Conservation (phyloP, 768 basidiomycete species). For the Mycena rosella region DNA sequence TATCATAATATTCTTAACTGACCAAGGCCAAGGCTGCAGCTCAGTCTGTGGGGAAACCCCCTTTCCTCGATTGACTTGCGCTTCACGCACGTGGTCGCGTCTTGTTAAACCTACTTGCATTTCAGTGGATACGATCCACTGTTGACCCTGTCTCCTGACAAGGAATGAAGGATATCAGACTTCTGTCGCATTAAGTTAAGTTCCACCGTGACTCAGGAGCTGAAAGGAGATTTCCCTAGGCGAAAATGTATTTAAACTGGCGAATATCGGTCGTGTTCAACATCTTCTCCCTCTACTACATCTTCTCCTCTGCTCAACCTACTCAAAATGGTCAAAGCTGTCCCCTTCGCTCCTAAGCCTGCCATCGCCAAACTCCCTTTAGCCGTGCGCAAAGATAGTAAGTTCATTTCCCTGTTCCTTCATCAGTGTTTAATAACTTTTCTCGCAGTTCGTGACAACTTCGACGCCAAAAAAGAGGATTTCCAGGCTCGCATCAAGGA, state of each 20-base stretch:
- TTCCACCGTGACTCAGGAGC: constrained; percentile 6
- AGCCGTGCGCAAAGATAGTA: constrained; percentile 53
- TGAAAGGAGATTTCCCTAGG: neutral
- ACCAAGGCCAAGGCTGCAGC: neutral
- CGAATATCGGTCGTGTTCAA: neutral
- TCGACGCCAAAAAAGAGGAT: constrained; percentile 50
- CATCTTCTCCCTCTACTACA: neutral
- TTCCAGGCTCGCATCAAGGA: constrained; percentile 48
- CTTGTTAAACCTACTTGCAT: neutral
- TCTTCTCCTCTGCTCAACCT: neutral
- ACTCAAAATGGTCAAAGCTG: constrained; percentile 34
- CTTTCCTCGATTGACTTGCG: neutral
- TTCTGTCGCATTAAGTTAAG: neutral
- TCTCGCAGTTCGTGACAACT: constrained; percentile 53
- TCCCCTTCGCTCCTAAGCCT: constrained; percentile 47
- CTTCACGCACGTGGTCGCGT: constrained; percentile 4
- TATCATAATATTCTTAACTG: neutral
- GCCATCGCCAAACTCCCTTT: constrained; percentile 52
- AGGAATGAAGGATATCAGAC: neutral
- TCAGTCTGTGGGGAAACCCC: too few relatives aligned
- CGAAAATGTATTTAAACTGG: constrained; percentile 3
- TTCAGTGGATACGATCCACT: neutral
- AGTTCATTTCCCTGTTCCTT: constrained; percentile 23
- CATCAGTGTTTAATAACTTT: neutral
- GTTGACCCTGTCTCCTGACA: neutral